Evolutionary conservation across 1,284 basidiomycete species (phyloP).

Genomic region (Schizopora paradoxa): DNA sequence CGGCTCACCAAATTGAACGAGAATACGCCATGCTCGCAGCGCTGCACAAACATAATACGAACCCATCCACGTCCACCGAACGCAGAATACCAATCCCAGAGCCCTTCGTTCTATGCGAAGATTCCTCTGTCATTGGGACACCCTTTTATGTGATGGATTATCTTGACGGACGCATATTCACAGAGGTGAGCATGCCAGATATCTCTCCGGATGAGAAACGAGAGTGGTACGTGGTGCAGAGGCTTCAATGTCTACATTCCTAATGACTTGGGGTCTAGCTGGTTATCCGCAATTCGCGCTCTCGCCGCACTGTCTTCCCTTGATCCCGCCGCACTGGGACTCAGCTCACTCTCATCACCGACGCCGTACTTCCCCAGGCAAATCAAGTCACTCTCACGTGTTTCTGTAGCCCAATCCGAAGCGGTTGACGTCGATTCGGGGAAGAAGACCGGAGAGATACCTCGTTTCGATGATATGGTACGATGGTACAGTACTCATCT

Average conservation of each 20-base stretch:
- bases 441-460: conserved; percentile 60
- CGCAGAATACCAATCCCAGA: conserved; percentile 78
- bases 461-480: conserved; percentile 67
- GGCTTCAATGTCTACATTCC: neutral
- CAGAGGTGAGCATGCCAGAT: conserved; percentile 74
- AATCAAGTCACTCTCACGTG: conserved; percentile 75
- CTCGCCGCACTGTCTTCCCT: conserved; percentile 75
- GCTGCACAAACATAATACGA: conserved; percentile 67
- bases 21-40: conserved; percentile 82
- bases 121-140: conserved; percentile 74
- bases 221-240: conserved; percentile 52
- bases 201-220: conserved; percentile 55
- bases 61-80: conserved; percentile 42
- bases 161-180: conserved; percentile 89
- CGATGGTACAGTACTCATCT: conserved; percentile 72
- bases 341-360: conserved; percentile 74
- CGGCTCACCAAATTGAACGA: conserved; percentile 92
- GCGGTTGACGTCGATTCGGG: conserved; percentile 61
- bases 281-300: conserved; percentile 70
- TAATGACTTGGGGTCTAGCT: conserved; percentile 39
- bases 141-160: conserved; percentile 97
- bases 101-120: conserved; percentile 81
- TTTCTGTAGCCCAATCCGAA: conserved; percentile 69
- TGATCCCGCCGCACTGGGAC: conserved; percentile 61
- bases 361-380: conserved; percentile 89